Evolutionary conservation across 1,284 basidiomycete species (phyloP).

Genomic region (Ceratobasidium sp.): DNA sequence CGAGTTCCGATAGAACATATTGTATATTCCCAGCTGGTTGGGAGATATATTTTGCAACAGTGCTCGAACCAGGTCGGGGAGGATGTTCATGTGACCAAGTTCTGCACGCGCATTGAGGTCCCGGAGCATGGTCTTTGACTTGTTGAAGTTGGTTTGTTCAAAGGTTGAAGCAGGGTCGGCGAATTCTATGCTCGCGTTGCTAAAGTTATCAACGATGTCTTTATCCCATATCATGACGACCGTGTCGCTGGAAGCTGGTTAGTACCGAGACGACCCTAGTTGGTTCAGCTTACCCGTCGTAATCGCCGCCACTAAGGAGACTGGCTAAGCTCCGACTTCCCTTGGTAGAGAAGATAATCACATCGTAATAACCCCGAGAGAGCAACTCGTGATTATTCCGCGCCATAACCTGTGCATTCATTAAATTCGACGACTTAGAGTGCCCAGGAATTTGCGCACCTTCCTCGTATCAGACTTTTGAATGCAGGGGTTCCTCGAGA

Average conservation of each 20-base stretch:
- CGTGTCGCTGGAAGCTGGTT: constrained; percentile 12
- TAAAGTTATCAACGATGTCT: constrained; percentile 14
- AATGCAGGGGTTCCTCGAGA: constrained; percentile 21
- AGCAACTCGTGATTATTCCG: constrained; percentile 27
- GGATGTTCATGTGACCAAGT: not conserved
- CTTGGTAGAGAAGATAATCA: constrained; percentile 37
- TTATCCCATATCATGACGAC: constrained; percentile 36
- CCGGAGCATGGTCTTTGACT: not conserved
- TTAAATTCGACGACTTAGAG: too few relatives aligned
- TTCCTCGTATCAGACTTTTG: constrained; percentile 27
- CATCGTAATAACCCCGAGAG: constrained; percentile 15
- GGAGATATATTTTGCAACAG: constrained; percentile 18
- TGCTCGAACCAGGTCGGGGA: not conserved
- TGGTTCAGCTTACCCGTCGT: constrained; percentile 35
- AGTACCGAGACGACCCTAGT: not conserved
- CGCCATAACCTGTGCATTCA: constrained; percentile 30
- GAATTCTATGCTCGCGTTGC: constrained; percentile 21
- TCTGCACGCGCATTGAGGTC: not conserved
- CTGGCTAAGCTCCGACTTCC: constrained; percentile 33
- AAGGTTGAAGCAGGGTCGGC: constrained; percentile 34
- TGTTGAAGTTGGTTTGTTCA: constrained; percentile 18
- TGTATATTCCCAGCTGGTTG: constrained; percentile 32
- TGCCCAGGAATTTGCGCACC: not conserved
- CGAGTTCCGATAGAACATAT: constrained; percentile 21
- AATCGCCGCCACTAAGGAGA: constrained; percentile 40